Percentiles rank a stretch among this genome's conserved stretches.
Evolutionary conservation across 1,284 basidiomycete genomes (phyloP).

Genomic region (Schizophyllum amplum): DNA sequence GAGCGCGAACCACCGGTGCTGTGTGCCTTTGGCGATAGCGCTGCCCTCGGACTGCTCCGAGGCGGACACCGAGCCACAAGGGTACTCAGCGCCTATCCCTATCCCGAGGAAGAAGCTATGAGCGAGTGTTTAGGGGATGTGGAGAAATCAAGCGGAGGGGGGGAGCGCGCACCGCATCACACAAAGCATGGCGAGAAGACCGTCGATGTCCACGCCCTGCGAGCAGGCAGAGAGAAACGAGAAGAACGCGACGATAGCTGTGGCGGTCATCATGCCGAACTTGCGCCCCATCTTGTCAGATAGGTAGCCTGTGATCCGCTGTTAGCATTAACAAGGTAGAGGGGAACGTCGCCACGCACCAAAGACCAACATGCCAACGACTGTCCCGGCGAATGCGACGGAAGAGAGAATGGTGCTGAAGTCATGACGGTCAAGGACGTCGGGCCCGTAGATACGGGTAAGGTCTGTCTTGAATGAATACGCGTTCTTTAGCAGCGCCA

Average conservation of each 20-base stretch:
- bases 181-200: constrained; percentile 70
- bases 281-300: constrained; percentile 87
- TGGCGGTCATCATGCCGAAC: constrained; percentile 80
- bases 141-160: background rate
- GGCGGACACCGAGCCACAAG: constrained; percentile 85
- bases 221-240: constrained; percentile 79
- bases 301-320: constrained; percentile 45
- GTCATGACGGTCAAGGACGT: constrained; percentile 35
- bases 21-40: constrained; percentile 68
- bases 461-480: constrained; percentile 37
- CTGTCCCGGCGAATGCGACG: constrained; percentile 74
- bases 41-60: constrained; percentile 86
- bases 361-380: constrained; percentile 75
- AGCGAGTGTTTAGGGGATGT: constrained; percentile 1
- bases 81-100: constrained; percentile 86
- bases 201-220: constrained; percentile 63
- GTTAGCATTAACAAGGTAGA: background rate
- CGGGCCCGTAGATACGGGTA: constrained; percentile 53
- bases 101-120: constrained; percentile 72
- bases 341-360: constrained; percentile 26
- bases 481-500: constrained; percentile 1
- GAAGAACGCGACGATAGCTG: constrained; percentile 74
- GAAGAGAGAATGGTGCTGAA: constrained; percentile 59
- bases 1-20: constrained; percentile 82
- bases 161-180: constrained; percentile 61